These are phyloP conservation scores for Trichophyton rubrum DNA, from an alignment of 2,329 filamentous ascomycete species.

Conservation along the genomic window DNA sequence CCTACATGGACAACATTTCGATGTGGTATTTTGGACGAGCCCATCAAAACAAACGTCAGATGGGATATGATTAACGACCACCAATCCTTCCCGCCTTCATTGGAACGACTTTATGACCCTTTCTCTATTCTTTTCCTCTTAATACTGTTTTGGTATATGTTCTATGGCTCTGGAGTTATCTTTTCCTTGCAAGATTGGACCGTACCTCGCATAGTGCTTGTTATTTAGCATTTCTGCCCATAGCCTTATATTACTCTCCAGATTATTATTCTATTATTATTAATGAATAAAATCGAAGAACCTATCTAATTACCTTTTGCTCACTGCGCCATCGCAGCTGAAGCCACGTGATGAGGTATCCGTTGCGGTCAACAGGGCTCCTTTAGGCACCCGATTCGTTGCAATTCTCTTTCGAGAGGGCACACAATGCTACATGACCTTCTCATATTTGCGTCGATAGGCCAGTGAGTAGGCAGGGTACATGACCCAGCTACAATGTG, in stretches of 20 bases:
- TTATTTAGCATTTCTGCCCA: conserved; percentile 1
- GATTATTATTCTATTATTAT: conserved; percentile 1
- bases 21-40: not conserved
- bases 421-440: not conserved
- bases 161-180: not conserved
- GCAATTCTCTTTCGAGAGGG: not conserved
- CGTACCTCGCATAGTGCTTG: not conserved
- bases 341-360: conserved; percentile 4
- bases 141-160: not conserved
- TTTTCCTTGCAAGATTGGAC: conserved; percentile 4
- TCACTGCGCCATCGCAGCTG: conserved; percentile 3
- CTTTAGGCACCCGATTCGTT: not conserved
- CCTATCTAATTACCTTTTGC: not conserved
- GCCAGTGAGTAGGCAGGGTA: not conserved
- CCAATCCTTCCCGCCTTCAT: not conserved
- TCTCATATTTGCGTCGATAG: not conserved
- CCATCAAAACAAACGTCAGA: not conserved
- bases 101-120: conserved; percentile 2
- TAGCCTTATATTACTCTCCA: not conserved
- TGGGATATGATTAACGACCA: conserved; percentile 3
- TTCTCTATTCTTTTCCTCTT: not conserved
- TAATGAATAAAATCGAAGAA: conserved; percentile 1
- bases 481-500: not conserved
- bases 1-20: not conserved
- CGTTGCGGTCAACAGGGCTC: not conserved